A percentile compares a stretch with the other conserved stretches of the same genome.
phyloP scores from a whole-genome alignment of 2,329 filamentous ascomycete genomes.

The Coniochaeta sp. region DNA sequence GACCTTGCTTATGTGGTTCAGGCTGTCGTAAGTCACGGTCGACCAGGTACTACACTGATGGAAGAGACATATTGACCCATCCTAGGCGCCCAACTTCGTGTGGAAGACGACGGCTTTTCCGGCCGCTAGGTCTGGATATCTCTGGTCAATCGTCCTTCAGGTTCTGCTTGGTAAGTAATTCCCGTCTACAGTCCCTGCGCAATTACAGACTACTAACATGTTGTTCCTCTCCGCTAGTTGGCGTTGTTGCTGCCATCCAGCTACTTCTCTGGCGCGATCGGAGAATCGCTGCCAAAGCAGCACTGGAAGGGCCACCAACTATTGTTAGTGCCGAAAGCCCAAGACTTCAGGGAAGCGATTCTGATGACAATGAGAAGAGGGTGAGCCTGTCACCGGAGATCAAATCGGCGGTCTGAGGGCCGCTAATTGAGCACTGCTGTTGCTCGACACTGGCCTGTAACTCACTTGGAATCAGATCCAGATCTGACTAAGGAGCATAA shows the following conservation, averaged over 20 bases:
- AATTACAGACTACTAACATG: background rate
- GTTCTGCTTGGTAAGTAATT: constrained; percentile 22
- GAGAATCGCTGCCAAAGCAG: constrained; percentile 5
- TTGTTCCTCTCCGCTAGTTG: constrained; percentile 11
- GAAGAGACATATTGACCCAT: background rate
- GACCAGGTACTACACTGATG: background rate
- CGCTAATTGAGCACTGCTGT: no score
- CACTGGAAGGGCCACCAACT: background rate
- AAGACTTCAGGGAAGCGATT: background rate
- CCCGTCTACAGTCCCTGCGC: background rate
- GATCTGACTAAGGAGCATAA: no score
- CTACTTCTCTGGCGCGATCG: constrained; percentile 21
- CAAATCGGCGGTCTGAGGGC: background rate
- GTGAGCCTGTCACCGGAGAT: background rate
- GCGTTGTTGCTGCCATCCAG: constrained; percentile 20
- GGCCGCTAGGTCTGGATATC: constrained; percentile 26
- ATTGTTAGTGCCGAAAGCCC: background rate
- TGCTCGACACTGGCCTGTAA: no score
- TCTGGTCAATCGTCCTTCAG: constrained; percentile 26
- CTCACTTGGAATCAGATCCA: no score
- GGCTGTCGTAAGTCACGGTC: constrained; percentile 12
- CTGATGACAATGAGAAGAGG: background rate
- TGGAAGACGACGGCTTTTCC: constrained; percentile 34
- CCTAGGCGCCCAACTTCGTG: constrained; percentile 29
- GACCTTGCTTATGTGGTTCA: constrained; percentile 25